These are phyloP conservation scores for Penicillium subrubescens DNA, from an alignment of 495 filamentous ascomycete species.

Conservation along the genomic window DNA sequence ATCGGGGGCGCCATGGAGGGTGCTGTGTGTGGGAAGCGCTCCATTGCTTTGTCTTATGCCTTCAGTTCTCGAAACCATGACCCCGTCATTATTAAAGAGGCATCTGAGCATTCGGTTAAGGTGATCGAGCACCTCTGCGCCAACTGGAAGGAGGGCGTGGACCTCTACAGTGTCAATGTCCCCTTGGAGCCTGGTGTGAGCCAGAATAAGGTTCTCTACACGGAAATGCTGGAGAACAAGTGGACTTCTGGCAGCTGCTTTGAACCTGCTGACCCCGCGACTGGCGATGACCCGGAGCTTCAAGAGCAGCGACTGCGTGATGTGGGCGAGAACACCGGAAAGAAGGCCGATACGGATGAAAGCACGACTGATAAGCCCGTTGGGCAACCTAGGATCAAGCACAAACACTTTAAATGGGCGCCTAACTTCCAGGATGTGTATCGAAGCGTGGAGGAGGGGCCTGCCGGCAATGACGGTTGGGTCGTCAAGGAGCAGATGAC, in stretches of 20 bases:
- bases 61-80: slow-evolving; percentile 84
- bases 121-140: slow-evolving; percentile 75
- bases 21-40: slow-evolving; percentile 73
- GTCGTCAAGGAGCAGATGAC: slow-evolving; percentile 84
- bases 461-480: slow-evolving; percentile 93
- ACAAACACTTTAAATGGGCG: slow-evolving; percentile 93
- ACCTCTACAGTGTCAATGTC: slow-evolving; percentile 87
- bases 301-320: slow-evolving; percentile 69
- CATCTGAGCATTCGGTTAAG: slow-evolving; percentile 66
- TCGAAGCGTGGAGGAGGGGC: slow-evolving; percentile 74
- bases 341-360: slow-evolving; percentile 18
- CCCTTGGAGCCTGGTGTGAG: slow-evolving; percentile 73
- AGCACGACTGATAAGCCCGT: slow-evolving; percentile 10
- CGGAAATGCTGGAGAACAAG: slow-evolving; percentile 82
- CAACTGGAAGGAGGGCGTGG: slow-evolving; percentile 74
- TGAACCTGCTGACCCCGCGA: slow-evolving; percentile 58
- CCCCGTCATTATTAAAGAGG: slow-evolving; percentile 71
- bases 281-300: slow-evolving; percentile 38
- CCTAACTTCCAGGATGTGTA: slow-evolving; percentile 86
- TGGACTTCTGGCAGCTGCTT: slow-evolving; percentile 87
- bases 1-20: slow-evolving; percentile 91
- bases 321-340: slow-evolving; percentile 50
- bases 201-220: slow-evolving; percentile 70
- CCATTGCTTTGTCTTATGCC: slow-evolving; percentile 85
- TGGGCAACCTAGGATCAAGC: slow-evolving; percentile 49